Conservation (phyloP, 192 early-diverging fungal genomes). For the Rhizophagus clarus region DNA sequence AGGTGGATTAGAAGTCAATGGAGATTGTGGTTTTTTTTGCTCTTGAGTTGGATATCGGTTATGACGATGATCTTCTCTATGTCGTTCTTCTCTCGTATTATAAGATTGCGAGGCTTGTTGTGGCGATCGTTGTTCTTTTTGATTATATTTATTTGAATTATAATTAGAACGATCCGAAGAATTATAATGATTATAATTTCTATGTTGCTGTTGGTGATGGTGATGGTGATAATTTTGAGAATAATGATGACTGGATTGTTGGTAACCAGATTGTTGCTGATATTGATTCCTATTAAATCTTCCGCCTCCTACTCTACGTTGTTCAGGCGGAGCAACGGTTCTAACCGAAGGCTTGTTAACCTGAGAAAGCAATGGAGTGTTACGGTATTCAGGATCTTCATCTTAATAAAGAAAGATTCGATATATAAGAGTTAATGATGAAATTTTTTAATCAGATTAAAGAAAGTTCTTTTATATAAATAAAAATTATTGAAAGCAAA, state of each 20-base stretch:
- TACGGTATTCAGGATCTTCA: conserved; percentile 45
- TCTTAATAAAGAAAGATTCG: conserved; percentile 32
- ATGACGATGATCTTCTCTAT: conserved; percentile 16
- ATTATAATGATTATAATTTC: background rate
- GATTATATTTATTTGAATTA: background rate
- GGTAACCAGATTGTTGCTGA: background rate
- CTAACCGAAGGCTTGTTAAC: conserved; percentile 47
- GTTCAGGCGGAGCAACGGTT: conserved; percentile 37
- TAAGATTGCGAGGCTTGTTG: background rate
- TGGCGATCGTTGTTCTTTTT: background rate
- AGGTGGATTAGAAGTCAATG: background rate
- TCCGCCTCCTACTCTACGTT: background rate
- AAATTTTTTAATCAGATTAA: no score
- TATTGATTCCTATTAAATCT: background rate
- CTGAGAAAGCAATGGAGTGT: conserved; percentile 43
- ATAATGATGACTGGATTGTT: background rate
- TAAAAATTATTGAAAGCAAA: background rate
- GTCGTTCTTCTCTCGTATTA: background rate
- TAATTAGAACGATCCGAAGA: background rate
- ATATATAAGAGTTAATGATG: no score
- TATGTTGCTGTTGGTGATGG: background rate
- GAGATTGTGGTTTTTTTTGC: background rate
- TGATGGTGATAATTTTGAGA: conserved; percentile 35
- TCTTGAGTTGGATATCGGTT: conserved; percentile 23
- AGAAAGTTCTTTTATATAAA: background rate